Evolutionary conservation across 2,329 filamentous ascomycete genomes (phyloP), one percentile per base, ranked within the genome.

Genomic region (Fusarium palustre): DNA sequence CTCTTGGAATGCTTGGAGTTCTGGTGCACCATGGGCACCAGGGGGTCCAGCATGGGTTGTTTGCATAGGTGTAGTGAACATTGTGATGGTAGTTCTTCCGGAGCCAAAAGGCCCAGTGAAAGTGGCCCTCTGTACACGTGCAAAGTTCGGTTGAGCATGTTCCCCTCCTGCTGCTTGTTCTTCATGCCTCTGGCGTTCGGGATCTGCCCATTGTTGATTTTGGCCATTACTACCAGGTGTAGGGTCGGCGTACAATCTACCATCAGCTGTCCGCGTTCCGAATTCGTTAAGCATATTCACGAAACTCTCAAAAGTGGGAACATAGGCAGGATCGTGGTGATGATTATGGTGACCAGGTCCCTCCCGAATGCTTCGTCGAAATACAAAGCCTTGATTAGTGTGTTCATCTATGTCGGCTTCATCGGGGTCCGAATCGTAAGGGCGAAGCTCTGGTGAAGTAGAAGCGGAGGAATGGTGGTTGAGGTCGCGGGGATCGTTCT

Each of bases 401-500:
- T 85, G 81, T 30, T 88, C 83, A 25, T 88, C 85, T 62, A 89
- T 86, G 70, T 89, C 85, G 28, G 80, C 85, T 70, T 88, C 87
- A 16, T 88, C 87, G 2, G 86, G 86, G 60, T 90, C 88, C 3
- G 86, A 87, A 52, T 80, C 76, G 49, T 66, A 69, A n/a, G 72
- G 73, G 18, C 68, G 57, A n/a, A 66, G 62, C 55, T 77, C 76
- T 36, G 78, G 72, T 8, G 78, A 78, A 6, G 76, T 77, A 25
- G 74, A 70, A 45, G 69, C 67, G 30, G 76, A 76, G 24, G 70
- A 66, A 28, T 67, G 63, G 20, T 78, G 75, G 24, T 78, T 73
- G 11, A 71, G 68, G 3, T 78, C 71, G 66, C 91, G 86, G 12
- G 91, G 91, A 70, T 94, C 91, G 71, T 88, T 88, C 4, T 86